Conservation (phyloP, 169 alveolate species). For the Cryptosporidium muris region DNA sequence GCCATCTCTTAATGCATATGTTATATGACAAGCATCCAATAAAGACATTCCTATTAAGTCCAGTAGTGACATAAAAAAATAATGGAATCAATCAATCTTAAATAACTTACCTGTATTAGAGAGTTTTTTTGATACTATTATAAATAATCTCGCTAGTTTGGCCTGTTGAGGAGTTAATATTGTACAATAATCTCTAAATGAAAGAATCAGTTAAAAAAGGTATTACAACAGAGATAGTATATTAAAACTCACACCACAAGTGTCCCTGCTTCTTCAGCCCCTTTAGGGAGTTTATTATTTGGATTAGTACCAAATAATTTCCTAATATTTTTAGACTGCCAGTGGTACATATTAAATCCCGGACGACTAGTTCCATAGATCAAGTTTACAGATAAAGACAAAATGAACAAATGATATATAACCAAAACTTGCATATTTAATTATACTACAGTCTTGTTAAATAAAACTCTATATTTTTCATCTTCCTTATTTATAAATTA, state of each 20-base stretch:
- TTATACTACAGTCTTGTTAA: too few relatives aligned
- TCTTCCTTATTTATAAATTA: too few relatives aligned
- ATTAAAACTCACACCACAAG: slow-evolving; percentile 31
- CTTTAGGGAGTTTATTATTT: not conserved
- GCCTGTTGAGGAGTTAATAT: slow-evolving; percentile 34
- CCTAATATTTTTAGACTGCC: too few relatives aligned
- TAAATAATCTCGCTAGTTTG: slow-evolving; percentile 42
- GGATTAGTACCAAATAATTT: slow-evolving; percentile 15
- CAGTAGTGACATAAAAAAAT: not conserved
- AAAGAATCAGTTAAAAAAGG: not conserved
- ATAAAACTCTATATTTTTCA: too few relatives aligned
- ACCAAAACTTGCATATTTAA: too few relatives aligned
- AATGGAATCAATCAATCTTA: not conserved
- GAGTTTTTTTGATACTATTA: slow-evolving; percentile 30
- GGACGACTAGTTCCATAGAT: too few relatives aligned
- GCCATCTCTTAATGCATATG: slow-evolving; percentile 57
- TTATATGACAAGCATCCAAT: slow-evolving; percentile 47
- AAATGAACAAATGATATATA: too few relatives aligned
- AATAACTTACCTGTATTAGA: slow-evolving; percentile 29
- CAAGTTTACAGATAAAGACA: too few relatives aligned
- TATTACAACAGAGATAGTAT: not conserved
- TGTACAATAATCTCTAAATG: slow-evolving; percentile 51
- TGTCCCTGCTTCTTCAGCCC: slow-evolving; percentile 18
- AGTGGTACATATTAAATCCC: too few relatives aligned
- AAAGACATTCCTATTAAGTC: slow-evolving; percentile 26